These are phyloP conservation scores for Allium cepa DNA, from an alignment of 106 monocot genomes.

Conservation along the genomic window DNA sequence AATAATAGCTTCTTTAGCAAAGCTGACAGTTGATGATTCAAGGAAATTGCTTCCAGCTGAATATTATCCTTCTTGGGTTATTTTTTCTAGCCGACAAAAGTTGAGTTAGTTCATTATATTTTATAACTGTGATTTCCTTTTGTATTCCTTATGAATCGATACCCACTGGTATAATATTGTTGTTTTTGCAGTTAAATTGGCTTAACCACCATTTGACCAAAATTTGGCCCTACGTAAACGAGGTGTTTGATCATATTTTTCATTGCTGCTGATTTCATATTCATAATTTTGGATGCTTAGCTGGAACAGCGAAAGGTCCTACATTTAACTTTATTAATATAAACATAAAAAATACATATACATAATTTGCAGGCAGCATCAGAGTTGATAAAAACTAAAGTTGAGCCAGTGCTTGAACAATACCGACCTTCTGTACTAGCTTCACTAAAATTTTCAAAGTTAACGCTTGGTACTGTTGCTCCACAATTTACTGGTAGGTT, in stretches of 20 bases:
- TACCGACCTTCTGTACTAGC: conserved; percentile 61
- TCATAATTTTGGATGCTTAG: no score
- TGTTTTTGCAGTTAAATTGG: conserved; percentile 79
- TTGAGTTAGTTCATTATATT: conserved; percentile 25
- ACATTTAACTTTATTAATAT: not conserved
- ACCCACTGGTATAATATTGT: not conserved
- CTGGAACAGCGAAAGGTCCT: no score
- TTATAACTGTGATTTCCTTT: not conserved
- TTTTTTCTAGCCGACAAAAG: conserved; percentile 85
- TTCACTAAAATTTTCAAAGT: conserved; percentile 89
- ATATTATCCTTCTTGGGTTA: conserved; percentile 91
- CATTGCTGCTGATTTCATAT: not conserved
- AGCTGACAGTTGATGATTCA: conserved; percentile 78
- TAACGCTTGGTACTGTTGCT: conserved; percentile 93
- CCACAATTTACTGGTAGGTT: conserved; percentile 91
- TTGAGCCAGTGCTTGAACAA: conserved; percentile 92
- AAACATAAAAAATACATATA: no score
- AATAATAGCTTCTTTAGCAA: conserved; percentile 60
- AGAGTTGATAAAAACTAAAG: conserved; percentile 75
- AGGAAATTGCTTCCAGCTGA: conserved; percentile 67
- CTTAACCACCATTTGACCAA: conserved; percentile 71
- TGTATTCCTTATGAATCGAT: not conserved
- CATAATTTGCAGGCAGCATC: conserved; percentile 70
- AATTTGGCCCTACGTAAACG: conserved; percentile 95
- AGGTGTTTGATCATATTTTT: conserved; percentile 32